Evolutionary conservation across 805 yeast genomes (phyloP).

Genomic region (Suhomyces canberraensis): DNA sequence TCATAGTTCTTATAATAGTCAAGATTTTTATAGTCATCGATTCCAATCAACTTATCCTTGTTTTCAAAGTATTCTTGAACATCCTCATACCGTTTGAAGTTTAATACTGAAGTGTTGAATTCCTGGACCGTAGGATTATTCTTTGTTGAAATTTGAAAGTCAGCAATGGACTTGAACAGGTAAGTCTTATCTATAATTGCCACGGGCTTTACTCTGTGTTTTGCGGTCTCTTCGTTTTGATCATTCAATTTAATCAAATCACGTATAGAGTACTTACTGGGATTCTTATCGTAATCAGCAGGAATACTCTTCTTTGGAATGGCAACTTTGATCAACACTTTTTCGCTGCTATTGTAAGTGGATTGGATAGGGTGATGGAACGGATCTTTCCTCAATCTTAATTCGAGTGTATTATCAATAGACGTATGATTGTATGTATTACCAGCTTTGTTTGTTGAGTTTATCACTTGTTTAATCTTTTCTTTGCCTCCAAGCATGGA

Average conservation of each 20-base stretch:
- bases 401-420: conserved; percentile 38
- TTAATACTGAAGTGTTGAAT: conserved; percentile 24
- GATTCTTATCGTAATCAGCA: conserved; percentile 27
- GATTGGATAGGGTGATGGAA: conserved; percentile 65
- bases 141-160: conserved; percentile 71
- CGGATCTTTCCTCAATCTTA: conserved; percentile 39
- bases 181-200: conserved; percentile 67
- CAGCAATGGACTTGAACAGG: conserved; percentile 82
- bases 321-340: conserved; percentile 54
- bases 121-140: conserved; percentile 41
- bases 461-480: conserved; percentile 40
- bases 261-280: conserved; percentile 38
- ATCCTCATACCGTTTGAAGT: conserved; percentile 21
- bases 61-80: conserved; percentile 23
- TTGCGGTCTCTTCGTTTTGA: conserved; percentile 16
- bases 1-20: conserved; percentile 31
- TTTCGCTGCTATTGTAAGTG: conserved; percentile 49
- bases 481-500: conserved; percentile 64
- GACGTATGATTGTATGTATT: conserved; percentile 19
- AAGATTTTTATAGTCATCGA: conserved; percentile 26
- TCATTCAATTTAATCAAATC: conserved; percentile 37
- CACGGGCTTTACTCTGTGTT: conserved; percentile 52
- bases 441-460: conserved; percentile 26
- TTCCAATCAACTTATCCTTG: conserved; percentile 20
- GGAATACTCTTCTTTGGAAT: conserved; percentile 55